Evolutionary conservation across 805 yeast genomes (phyloP), one percentile per base, ranked within the genome.

Genomic region (Starmerella stigmatis): DNA sequence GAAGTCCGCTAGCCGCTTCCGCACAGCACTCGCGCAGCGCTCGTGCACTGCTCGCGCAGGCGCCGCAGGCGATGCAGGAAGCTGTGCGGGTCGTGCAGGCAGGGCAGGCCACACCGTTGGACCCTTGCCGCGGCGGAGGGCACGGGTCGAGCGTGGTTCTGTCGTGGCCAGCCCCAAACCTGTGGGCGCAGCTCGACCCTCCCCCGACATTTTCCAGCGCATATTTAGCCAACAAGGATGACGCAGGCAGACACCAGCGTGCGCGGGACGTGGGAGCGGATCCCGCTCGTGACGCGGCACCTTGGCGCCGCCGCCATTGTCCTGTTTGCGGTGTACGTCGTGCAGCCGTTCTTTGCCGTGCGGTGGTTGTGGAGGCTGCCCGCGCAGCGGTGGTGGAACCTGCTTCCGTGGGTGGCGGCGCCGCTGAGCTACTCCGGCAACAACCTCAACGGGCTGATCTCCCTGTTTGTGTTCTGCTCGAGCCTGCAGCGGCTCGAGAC

Each of bases 261-360:
- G 21, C 23, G 15, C 11, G 57, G 45, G 5, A 30, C 45, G 9
- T 54, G 58, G 58, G 31, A 32, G 8, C 22, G 16, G 17, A 28
- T 49, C 29, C 58, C 58, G 39, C 36, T 8, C 15, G 50, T 54
- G 26, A 45, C 57, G 33, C 47, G 52, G 12, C 26, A 41, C 29
- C 23, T 36, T 13, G 46, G 44, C 5, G 41, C 36, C 1, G 25
- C 26, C 12, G 48, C 50, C 12, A 19, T 30, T 1, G 33, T 35
- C 15, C 32, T 47, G 31, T 34, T 36, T 10, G 42, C 21, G 2
- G 17, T 47, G 21, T 32, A 19, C 15, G 23, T 43, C 6, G 12
- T 49, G n/a, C 28, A 43, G 22, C 52, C 54, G 29, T 36, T 28
- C 34, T 32, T 21, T 22, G 47, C 41, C 21, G 31, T 35, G n/a